Evolutionary conservation across 228 moss, liverwort and hornwort species (phyloP).

Genomic region (Sphagnum fallax): DNA sequence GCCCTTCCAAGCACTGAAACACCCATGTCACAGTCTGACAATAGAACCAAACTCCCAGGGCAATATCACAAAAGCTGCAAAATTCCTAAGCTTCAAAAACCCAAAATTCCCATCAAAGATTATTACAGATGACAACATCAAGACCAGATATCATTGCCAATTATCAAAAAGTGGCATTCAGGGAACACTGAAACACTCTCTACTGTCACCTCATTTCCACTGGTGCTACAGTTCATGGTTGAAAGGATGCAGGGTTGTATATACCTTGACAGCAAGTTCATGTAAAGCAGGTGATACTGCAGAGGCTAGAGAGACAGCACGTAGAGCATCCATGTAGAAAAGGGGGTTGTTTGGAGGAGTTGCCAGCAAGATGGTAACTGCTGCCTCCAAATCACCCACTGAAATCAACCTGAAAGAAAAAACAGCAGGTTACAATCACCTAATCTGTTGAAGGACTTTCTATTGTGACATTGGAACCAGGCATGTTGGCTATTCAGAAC

Average conservation of each 20-base stretch:
- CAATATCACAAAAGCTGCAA: no score
- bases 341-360: slow-evolving; percentile 80
- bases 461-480: neutral
- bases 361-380: slow-evolving; percentile 89
- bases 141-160: neutral
- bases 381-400: slow-evolving; percentile 91
- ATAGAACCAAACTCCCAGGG: no score
- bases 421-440: slow-evolving; percentile 7
- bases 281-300: slow-evolving; percentile 96
- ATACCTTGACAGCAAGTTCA: slow-evolving; percentile 93
- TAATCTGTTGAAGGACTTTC: neutral
- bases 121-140: neutral
- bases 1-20: neutral
- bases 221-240: no score
- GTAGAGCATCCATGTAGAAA: slow-evolving; percentile 95
- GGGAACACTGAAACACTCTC: no score
- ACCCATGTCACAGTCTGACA: neutral
- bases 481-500: neutral
- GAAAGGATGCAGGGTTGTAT: neutral
- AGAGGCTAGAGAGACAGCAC: slow-evolving; percentile 95
- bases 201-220: no score
- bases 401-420: slow-evolving; percentile 62
- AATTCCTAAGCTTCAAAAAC: no score
- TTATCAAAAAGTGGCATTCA: neutral
- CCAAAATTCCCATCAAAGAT: no score